Evolutionary conservation across 139 green algal genomes (phyloP), one percentile per base, ranked within the genome.

Genomic region (Micractinium sp.): DNA sequence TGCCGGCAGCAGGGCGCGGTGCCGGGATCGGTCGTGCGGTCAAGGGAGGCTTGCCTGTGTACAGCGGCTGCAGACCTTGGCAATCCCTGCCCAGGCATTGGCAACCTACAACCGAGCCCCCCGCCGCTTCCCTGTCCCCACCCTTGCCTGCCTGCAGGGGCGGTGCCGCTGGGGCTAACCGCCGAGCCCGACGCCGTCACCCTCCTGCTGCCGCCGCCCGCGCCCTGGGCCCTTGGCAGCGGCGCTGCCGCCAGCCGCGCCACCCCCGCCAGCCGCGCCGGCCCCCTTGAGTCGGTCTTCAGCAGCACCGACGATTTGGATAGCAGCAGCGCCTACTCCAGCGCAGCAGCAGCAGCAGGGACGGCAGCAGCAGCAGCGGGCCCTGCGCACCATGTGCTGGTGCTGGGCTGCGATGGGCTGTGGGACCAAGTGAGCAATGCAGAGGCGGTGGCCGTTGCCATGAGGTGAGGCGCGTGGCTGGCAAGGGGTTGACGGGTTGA

Each of bases 321-420:
- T 41, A 47, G 38, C n/a, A 18, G 27, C 15, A 41, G 19, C 13
- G 41, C 41, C 63, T 71, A 25, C 63, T 71, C 75, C 75, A 92
- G 25, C 82, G 84, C 27, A 61, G 85, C 56, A 88, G 93, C 23
- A 87, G 93, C 47, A 91, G 92, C 5, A 82, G 88, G 18, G 23
- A 47, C 47, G 20, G 47, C 47, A 76, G 60, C 20, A 25, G 33
- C 27, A 79, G 25, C 60, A 36, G 60, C 61, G 36, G 27, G 14
- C 16, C 66, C 39, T 20, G 27, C 61, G 7, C 53, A 56, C 47
- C 86, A 90, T 33, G 86, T 92, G 41, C 78, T 93, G 60, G 82
- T 93, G n/a, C 53, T 93, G 25, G 91, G 38, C 35, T 86, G 79
- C 53, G 91, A 93, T 69, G 91, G 91, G 25, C 29, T 93, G 69